Percentiles rank a stretch among this genome's conserved stretches.
phyloP scores from a whole-genome alignment of 352 stramenopile species.

The Pythium periplocum region DNA sequence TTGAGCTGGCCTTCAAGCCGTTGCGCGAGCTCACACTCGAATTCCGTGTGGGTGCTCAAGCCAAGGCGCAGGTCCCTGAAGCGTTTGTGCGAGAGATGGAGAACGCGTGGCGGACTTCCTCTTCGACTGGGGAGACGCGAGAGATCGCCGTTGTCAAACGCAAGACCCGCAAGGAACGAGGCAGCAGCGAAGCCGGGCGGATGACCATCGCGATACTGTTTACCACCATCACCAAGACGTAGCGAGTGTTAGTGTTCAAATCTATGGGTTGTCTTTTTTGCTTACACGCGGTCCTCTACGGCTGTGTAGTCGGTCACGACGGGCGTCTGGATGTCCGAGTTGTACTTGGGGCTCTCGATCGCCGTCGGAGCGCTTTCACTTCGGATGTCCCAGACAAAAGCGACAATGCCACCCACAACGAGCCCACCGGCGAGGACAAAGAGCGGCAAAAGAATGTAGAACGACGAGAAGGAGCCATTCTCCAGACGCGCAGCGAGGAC shows the following conservation, averaged over 20 bases:
- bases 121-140: slow-evolving; percentile 7
- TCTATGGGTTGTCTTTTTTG: no score
- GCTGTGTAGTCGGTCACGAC: slow-evolving; percentile 40
- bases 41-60: no score
- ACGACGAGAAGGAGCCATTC: slow-evolving; percentile 59
- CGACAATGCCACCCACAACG: no score
- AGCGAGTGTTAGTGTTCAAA: no score
- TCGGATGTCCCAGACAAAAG: no score
- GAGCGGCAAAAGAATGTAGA: slow-evolving; percentile 80
- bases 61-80: slow-evolving; percentile 16
- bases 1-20: slow-evolving; percentile 8
- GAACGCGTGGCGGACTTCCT: slow-evolving; percentile 15
- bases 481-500: slow-evolving; percentile 74
- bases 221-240: slow-evolving; percentile 1
- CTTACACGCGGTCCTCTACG: slow-evolving; percentile 32
- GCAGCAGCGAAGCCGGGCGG: neutral
- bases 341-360: no score
- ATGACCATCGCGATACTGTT: slow-evolving; percentile 32
- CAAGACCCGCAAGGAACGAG: slow-evolving; percentile 18
- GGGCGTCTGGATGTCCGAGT: no score
- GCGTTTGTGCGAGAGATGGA: slow-evolving; percentile 15
- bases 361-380: no score
- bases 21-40: neutral
- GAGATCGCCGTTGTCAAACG: slow-evolving; percentile 29
- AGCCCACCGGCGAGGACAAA: slow-evolving; percentile 65